Base-by-base conservation (phyloP, 192 early-diverging fungal species). In the Entomortierella lignicola region DNA sequence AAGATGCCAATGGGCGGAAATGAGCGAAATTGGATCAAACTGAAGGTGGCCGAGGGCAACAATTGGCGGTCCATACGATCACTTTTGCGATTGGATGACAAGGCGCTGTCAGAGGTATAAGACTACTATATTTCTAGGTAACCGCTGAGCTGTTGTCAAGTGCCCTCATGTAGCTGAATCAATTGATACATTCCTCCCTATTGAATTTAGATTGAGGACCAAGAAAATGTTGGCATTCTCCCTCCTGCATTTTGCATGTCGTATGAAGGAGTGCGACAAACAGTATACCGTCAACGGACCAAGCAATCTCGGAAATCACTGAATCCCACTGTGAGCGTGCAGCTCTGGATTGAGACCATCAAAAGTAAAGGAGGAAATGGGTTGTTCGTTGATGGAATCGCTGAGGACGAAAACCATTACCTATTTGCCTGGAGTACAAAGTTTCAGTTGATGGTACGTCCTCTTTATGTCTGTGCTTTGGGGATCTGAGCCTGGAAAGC, bases 221-320 rank as follows among this genome's bases (percentile, higher is more conserved):
- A 66, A 17, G 26, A 66, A 32, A n/a, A 15, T 54, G 37, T 23
- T 43, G 18, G 42, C 18, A 55, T 32, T 8, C n/a, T 66, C 21
- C 64, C 64, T 57, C 64, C 54, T 0, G 51, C 50, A 21, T 51
- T 56, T 44, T 47, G 34, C 54, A 48, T 69, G 67, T n/a, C 44
- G 26, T 69, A 60, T 4, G 58, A 69, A 3, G 58, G 52, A 42
- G 50, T 60, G 25, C 42, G 58, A 69, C 59, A 31, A 42, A 47
- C 27, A 15, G 50, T 69, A 13, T 69, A 69, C 25, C 67, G 67
- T 30, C n/a, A 69, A 23, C 67, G 57, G 58, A 69, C 48, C 27
- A 32, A 69, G 17, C 0, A 39, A 60, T 69, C 67, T 69, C 56
- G 67, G 34, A 69, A 69, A 39, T 12, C 50, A 25, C 4, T 37